Percentiles rank a stretch among this genome's conserved stretches.
Evolutionary conservation across 2,329 filamentous ascomycete species (phyloP).

Genomic region (Penicillium polonicum): DNA sequence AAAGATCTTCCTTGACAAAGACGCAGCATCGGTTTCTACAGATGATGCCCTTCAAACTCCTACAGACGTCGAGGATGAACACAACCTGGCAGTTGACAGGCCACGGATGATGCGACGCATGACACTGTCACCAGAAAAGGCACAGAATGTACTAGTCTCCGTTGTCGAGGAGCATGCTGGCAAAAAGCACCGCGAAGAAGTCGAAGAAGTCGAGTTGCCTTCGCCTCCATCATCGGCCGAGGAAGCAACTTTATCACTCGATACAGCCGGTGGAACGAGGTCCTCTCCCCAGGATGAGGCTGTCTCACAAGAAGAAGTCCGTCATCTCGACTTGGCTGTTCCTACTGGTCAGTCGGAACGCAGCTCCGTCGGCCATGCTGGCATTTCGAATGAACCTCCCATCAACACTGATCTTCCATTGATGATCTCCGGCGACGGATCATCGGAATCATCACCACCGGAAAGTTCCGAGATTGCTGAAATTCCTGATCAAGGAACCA

Average conservation of each 20-base stretch:
- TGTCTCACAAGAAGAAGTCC: slow-evolving; percentile 53
- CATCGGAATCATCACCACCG: slow-evolving; percentile 10
- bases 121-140: slow-evolving; percentile 60
- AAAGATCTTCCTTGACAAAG: slow-evolving; percentile 86
- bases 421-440: slow-evolving; percentile 9
- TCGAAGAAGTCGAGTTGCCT: slow-evolving; percentile 13
- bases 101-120: slow-evolving; percentile 39
- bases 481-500: slow-evolving; percentile 6
- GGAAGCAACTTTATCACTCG: slow-evolving; percentile 21
- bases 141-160: slow-evolving; percentile 62
- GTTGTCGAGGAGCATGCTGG: slow-evolving; percentile 63
- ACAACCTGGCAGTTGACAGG: slow-evolving; percentile 30
- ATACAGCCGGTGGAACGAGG: slow-evolving; percentile 17
- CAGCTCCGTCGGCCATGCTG: slow-evolving; percentile 9
- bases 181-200: slow-evolving; percentile 31
- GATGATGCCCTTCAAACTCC: slow-evolving; percentile 61
- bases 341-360: slow-evolving; percentile 30
- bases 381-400: slow-evolving; percentile 10
- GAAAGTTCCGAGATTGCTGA: slow-evolving; percentile 10
- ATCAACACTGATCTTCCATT: slow-evolving; percentile 10
- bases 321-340: slow-evolving; percentile 62
- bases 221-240: slow-evolving; percentile 22
- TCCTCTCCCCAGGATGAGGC: slow-evolving; percentile 25
- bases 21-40: slow-evolving; percentile 71
- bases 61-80: slow-evolving; percentile 35